A percentile compares a stretch with the other conserved stretches of the same genome.
Evolutionary conservation across 2,329 filamentous ascomycete genomes (phyloP).

Genomic region (Mycogone perniciosa): DNA sequence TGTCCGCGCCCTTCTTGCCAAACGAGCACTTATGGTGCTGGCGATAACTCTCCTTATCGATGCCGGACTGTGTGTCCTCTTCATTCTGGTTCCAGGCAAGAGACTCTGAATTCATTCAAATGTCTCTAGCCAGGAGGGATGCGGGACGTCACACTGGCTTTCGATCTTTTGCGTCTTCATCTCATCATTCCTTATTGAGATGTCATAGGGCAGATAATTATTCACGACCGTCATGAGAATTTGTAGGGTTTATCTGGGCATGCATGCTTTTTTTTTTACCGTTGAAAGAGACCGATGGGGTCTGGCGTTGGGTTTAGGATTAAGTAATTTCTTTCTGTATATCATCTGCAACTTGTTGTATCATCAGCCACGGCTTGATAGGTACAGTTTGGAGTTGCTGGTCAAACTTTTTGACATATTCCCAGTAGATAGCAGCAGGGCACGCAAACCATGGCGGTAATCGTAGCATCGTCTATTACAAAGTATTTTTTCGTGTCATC

Average conservation of each 20-base stretch:
- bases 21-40: conserved; percentile 76
- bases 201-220: conserved; percentile 3
- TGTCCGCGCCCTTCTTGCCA: conserved; percentile 76
- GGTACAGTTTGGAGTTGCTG: conserved; percentile 17
- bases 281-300: background rate
- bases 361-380: conserved; percentile 13
- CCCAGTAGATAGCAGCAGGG: conserved; percentile 12
- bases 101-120: conserved; percentile 47
- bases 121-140: background rate
- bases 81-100: conserved; percentile 91
- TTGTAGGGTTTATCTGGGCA: conserved; percentile 16
- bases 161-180: background rate
- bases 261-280: conserved; percentile 1
- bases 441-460: conserved; percentile 14
- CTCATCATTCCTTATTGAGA: background rate
- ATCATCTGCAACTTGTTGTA: conserved; percentile 19
- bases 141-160: conserved; percentile 7
- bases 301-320: conserved; percentile 21
- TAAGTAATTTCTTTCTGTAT: conserved; percentile 17
- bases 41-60: conserved; percentile 69
- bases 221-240: conserved; percentile 25
- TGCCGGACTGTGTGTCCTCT: conserved; percentile 77
- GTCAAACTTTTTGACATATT: conserved; percentile 13
- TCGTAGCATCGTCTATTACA: conserved; percentile 22
- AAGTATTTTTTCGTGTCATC: conserved; percentile 23